Evolutionary conservation across 768 basidiomycete species (phyloP).

Genomic region (Agaricus subrufescens): DNA sequence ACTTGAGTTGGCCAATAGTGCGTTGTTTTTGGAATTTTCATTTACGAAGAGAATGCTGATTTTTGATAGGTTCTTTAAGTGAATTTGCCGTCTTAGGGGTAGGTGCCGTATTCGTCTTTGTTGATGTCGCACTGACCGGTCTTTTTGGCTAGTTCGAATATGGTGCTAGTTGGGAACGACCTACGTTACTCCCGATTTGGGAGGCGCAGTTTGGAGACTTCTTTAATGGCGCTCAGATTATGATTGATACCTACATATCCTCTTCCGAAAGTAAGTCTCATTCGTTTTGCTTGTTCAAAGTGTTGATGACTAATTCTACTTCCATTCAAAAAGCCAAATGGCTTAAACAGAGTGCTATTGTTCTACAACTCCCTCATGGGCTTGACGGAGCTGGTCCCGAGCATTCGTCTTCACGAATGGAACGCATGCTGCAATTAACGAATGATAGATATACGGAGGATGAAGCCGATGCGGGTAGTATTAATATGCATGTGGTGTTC

Average conservation of each 20-base stretch:
- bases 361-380: slow-evolving; percentile 84
- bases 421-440: slow-evolving; percentile 89
- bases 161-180: slow-evolving; percentile 85
- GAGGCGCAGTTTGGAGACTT: slow-evolving; percentile 97
- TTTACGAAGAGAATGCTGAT: not conserved
- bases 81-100: slow-evolving; percentile 88
- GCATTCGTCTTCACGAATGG: slow-evolving; percentile 85
- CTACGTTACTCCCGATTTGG: slow-evolving; percentile 81
- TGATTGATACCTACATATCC: slow-evolving; percentile 85
- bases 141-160: slow-evolving; percentile 69
- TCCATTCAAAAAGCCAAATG: slow-evolving; percentile 73
- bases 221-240: slow-evolving; percentile 87
- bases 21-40: slow-evolving; percentile 15
- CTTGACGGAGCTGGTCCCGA: slow-evolving; percentile 92
- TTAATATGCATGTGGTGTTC: slow-evolving; percentile 84
- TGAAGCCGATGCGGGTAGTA: slow-evolving; percentile 36
- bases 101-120: slow-evolving; percentile 20
- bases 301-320: not conserved
- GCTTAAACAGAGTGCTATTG: slow-evolving; percentile 86
- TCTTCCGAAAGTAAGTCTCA: slow-evolving; percentile 70
- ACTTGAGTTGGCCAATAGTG: slow-evolving; percentile 86
- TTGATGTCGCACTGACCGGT: not conserved
- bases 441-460: slow-evolving; percentile 55
- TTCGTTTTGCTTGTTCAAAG: not conserved
- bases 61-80: slow-evolving; percentile 67